phyloP scores from a whole-genome alignment of 2,329 filamentous ascomycete genomes.

The Sodiomyces alkalinus region DNA sequence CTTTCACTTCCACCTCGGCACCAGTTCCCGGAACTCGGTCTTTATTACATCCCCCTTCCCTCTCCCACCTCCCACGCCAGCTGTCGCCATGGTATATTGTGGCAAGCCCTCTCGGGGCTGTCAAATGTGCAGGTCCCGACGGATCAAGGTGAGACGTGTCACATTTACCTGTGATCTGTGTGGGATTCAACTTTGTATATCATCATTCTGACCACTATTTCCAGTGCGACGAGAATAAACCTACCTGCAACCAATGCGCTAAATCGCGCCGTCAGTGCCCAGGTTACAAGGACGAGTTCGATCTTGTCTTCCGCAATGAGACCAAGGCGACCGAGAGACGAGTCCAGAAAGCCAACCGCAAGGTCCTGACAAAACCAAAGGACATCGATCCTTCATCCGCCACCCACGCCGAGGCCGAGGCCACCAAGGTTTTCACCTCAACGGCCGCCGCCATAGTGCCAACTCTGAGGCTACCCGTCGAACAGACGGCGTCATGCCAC shows the following conservation, averaged over 20 bases:
- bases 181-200: neutral
- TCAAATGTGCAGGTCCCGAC: constrained; percentile 57
- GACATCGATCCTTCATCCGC: constrained; percentile 7
- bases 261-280: constrained; percentile 50
- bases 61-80: neutral
- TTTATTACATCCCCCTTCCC: too few species aligned
- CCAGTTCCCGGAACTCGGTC: too few species aligned
- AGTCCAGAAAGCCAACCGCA: constrained; percentile 40
- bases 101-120: constrained; percentile 54
- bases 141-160: constrained; percentile 49
- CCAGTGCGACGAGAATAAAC: constrained; percentile 53
- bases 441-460: constrained; percentile 14
- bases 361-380: constrained; percentile 22
- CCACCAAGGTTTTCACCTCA: constrained; percentile 11
- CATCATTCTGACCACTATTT: neutral
- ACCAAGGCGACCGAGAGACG: constrained; percentile 51
- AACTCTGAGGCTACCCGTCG: constrained; percentile 29
- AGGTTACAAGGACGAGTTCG: constrained; percentile 57
- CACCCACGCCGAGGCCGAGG: constrained; percentile 3
- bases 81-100: constrained; percentile 44
- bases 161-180: neutral
- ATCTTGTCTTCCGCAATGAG: constrained; percentile 58
- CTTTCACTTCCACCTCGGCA: too few species aligned
- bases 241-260: constrained; percentile 48
- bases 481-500: constrained; percentile 41